Conservation (phyloP, 306 rosid genomes). For the Corylus americana region DNA sequence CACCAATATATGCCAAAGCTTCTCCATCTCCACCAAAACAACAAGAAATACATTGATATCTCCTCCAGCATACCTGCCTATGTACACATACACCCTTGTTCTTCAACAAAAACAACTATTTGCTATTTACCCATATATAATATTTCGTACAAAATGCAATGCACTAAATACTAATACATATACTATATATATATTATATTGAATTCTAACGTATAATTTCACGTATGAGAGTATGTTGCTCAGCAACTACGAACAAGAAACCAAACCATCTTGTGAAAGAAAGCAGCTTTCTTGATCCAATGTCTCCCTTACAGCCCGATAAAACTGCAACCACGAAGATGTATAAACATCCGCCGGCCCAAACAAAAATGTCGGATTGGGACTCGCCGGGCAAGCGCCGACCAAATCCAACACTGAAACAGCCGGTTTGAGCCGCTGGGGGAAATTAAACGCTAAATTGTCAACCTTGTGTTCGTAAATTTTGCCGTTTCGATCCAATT, state of each 20-base stretch:
- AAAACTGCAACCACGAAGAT: slow-evolving; percentile 80
- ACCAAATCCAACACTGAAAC: slow-evolving; percentile 86
- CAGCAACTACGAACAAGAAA: slow-evolving; percentile 57
- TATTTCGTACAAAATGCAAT: slow-evolving; percentile 22
- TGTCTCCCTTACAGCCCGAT: slow-evolving; percentile 65
- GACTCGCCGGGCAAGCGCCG: slow-evolving; percentile 79
- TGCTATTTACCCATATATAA: slow-evolving; percentile 31
- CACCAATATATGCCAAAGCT: slow-evolving; percentile 35
- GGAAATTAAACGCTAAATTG: slow-evolving; percentile 88
- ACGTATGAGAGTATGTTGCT: slow-evolving; percentile 27
- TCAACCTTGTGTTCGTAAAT: slow-evolving; percentile 90
- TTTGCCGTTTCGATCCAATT: slow-evolving; percentile 79
- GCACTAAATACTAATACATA: slow-evolving; percentile 21
- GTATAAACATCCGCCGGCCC: slow-evolving; percentile 55
- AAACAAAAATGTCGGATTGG: slow-evolving; percentile 85
- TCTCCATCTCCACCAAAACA: slow-evolving; percentile 43
- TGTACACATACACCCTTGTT: slow-evolving; percentile 49
- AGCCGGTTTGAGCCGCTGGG: slow-evolving; percentile 58
- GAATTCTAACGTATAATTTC: slow-evolving; percentile 33
- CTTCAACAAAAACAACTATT: slow-evolving; percentile 42
- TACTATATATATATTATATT: slow-evolving; percentile 9
- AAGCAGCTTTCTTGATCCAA: slow-evolving; percentile 55
- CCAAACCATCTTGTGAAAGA: slow-evolving; percentile 70
- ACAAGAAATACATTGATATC: slow-evolving; percentile 30
- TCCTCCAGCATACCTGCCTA: slow-evolving; percentile 43